Evolutionary conservation across 1,284 basidiomycete genomes (phyloP), one percentile per base, ranked within the genome.

Genomic region (Apiotrichum sp.): DNA sequence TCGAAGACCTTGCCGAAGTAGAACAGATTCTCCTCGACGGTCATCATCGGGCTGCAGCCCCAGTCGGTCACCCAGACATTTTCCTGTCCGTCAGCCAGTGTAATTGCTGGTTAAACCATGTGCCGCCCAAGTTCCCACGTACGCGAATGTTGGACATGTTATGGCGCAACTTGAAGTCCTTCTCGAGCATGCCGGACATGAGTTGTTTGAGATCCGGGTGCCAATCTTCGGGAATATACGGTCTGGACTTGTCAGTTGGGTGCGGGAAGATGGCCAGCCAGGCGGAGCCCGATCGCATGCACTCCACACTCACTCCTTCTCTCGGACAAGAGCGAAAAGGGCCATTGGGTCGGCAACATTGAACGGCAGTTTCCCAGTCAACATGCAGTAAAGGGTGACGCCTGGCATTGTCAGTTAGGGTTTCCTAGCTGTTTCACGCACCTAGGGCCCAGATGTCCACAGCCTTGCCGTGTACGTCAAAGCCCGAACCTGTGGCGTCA

Each of bases 381-480:
- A 69, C 74, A 82, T 79, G 66, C 79, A 80, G 65, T 81, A 82
- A 1, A 83, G 69, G 0, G 81, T 81, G 2, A 82, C 80, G 32
- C 80, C 78, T 75, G 40, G 7, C 5, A 4, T 14, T 41, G 35
- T 42, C n/a, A 52, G 38, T 38, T 41, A 41, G 11, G 9, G 9
- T 22, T 47, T 31, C 44, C 10, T 44, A 44, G 14, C 39, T 41
- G 34, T 10, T 13, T 10, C 13, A 2, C 73, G 51, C 50, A 77
- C 80, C 80, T 2, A 81, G 69, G 0, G 79, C 77, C 81, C 81
- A 82, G 16, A 82, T 76, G 62, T 83, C 81, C 36, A 80, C 78
- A 0, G 78, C 71, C 52, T 73, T 79, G 7, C 79, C 81, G 53
- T 79, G 77, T 4, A 78, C 66, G 6, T 69, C 68, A 6, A n/a